Percentiles rank a stretch among this genome's conserved stretches.
Conservation (phyloP, 345 rosid species). For the Nasturtium officinale region DNA sequence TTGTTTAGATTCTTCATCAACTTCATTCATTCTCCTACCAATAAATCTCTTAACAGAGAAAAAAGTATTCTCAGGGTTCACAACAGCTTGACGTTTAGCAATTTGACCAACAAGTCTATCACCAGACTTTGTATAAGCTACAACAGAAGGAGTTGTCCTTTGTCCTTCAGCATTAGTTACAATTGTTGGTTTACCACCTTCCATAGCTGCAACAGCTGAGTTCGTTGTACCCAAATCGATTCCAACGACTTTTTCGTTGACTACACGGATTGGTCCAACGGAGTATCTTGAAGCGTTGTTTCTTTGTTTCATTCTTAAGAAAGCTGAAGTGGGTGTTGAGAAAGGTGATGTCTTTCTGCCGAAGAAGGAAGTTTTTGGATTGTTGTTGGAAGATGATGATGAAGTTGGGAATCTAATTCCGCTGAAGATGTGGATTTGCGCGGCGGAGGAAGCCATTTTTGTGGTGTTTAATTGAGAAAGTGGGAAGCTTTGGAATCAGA, state of each 20-base stretch:
- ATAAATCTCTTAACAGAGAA: conserved; percentile 98
- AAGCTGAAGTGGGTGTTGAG: conserved; percentile 46
- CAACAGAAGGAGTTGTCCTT: conserved; percentile 96
- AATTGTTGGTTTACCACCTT: conserved; percentile 97
- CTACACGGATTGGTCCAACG: conserved; percentile 67
- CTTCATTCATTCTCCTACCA: conserved; percentile 97
- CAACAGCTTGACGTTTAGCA: conserved; percentile 96
- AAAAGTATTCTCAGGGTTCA: conserved; percentile 98
- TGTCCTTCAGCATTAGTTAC: conserved; percentile 97
- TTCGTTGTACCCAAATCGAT: conserved; percentile 97
- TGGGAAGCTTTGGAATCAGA: neutral
- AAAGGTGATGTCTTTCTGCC: conserved; percentile 48
- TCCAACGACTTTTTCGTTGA: conserved; percentile 88
- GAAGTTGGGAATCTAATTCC: conserved; percentile 47
- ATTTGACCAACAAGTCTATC: conserved; percentile 96
- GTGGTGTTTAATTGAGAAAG: neutral
- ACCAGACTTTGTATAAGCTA: conserved; percentile 87
- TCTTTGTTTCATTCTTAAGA: conserved; percentile 45
- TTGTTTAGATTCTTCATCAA: conserved; percentile 94
- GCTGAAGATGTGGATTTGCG: conserved; percentile 74
- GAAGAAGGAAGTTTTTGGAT: conserved; percentile 53
- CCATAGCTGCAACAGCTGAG: conserved; percentile 99
- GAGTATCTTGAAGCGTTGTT: conserved; percentile 45
- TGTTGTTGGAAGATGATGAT: conserved; percentile 1
- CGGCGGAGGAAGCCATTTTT: conserved; percentile 75